Evolutionary conservation across 352 stramenopile genomes (phyloP), one percentile per base, ranked within the genome.

Genomic region (Phytophthora pini): DNA sequence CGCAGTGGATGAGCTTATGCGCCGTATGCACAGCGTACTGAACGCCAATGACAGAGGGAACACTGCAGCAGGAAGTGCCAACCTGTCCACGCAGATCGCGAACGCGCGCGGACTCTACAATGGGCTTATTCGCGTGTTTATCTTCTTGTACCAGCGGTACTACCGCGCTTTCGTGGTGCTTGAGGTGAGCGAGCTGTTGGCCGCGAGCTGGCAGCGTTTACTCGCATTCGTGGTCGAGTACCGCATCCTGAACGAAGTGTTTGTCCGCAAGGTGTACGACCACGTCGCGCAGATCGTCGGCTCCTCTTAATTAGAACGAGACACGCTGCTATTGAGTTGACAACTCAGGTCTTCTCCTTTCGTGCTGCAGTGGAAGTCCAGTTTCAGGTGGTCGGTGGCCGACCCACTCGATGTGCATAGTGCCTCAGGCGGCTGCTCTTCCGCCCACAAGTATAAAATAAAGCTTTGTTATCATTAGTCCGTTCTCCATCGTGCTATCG

Each of bases 161-260:
- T 76, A 80, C 47, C 73, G 72, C 45, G 71, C 75, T 40, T 90
- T 90, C 44, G 70, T 76, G 39, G 56, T 83, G 61, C 70, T 90
- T 9, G 82, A 90, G 40, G 81, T 90, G 67, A 59, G 56, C 44
- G 78, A 87, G 56, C 64, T 89, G 46, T 64, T 90, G 29, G 59
- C 66, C 12, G 68, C 81, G 32, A 83, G 76, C 26, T 90, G 82
- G 82, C 78, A 84, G 56, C 82, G 82, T 9, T 57, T 90, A 29
- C 72, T 90, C 26, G 79, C 76, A 11, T 88, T 90, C 43, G 76
- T 82, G 40, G 49, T 81, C 45, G 82, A 90, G 61, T 86, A 90
- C 72, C 66, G 66, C 53, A 74, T 90, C 43, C 66, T 90, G 49
- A 79, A 90, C 31, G 70, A 87, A 51, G 62, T 69, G 11, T 83